Evolutionary conservation across 148 eudicot species (phyloP).

Genomic region (Rhododendron ferrugineum): DNA sequence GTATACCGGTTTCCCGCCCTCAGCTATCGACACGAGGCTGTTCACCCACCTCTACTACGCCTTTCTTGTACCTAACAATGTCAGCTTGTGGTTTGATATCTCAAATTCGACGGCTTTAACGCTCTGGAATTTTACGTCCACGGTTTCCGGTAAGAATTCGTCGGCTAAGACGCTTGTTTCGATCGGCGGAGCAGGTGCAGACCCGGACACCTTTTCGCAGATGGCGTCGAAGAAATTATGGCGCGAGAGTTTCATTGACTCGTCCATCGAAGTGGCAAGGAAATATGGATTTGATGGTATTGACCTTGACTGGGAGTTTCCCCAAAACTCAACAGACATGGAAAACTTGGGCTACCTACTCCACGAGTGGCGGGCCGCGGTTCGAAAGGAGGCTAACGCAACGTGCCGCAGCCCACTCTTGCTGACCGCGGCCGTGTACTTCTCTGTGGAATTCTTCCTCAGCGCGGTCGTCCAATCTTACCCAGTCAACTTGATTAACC

Average conservation of each 20-base stretch:
- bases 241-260: slow-evolving; percentile 30
- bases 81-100: slow-evolving; percentile 35
- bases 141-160: slow-evolving; percentile 28
- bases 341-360: slow-evolving; percentile 21
- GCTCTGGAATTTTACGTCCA: slow-evolving; percentile 37
- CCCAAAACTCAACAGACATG: slow-evolving; percentile 34
- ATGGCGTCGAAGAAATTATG: slow-evolving; percentile 15
- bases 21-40: slow-evolving; percentile 26
- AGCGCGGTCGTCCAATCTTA: slow-evolving; percentile 12
- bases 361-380: slow-evolving; percentile 41
- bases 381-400: slow-evolving; percentile 24
- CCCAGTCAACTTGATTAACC: slow-evolving; percentile 23
- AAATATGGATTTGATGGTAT: slow-evolving; percentile 42
- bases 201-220: slow-evolving; percentile 12
- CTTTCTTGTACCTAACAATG: slow-evolving; percentile 34
- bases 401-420: slow-evolving; percentile 26
- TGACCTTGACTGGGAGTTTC: slow-evolving; percentile 54
- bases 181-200: slow-evolving; percentile 31
- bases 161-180: slow-evolving; percentile 32
- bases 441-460: slow-evolving; percentile 20
- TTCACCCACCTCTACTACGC: slow-evolving; percentile 51
- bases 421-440: slow-evolving; percentile 43
- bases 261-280: slow-evolving; percentile 38
- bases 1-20: slow-evolving; percentile 22
- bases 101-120: slow-evolving; percentile 16